Conservation (phyloP, 1,139 yeast genomes). For the Blastobotrys indianensis region DNA sequence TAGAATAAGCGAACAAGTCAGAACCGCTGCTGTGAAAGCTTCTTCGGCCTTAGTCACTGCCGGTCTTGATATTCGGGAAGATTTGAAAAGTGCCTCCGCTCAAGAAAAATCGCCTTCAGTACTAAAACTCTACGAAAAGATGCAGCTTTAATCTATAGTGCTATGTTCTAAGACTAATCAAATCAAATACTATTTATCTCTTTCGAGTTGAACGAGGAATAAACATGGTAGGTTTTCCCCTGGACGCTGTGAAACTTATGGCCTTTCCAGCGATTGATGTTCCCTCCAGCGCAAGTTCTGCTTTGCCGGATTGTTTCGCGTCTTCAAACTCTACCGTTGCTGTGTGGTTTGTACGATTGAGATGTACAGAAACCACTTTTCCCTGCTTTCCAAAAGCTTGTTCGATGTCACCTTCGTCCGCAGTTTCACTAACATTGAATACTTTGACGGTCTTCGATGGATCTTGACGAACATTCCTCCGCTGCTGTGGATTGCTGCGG, state of each 20-base stretch:
- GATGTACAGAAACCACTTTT: conserved; percentile 43
- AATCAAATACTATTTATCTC: conserved; percentile 1
- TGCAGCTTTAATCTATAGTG: too few relatives aligned
- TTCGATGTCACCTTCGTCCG: conserved; percentile 26
- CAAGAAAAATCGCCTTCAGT: too few relatives aligned
- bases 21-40: too few relatives aligned
- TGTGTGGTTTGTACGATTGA: conserved; percentile 45
- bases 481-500: background rate
- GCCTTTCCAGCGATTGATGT: conserved; percentile 24
- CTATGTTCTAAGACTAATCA: too few relatives aligned
- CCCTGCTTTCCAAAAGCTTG: conserved; percentile 41
- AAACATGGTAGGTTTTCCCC: conserved; percentile 16
- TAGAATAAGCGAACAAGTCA: too few relatives aligned
- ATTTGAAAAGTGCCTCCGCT: too few relatives aligned
- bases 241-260: conserved; percentile 7
- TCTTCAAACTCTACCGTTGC: conserved; percentile 49
- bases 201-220: conserved; percentile 17
- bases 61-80: too few relatives aligned
- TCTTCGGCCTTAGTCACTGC: too few relatives aligned
- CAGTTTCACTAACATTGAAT: conserved; percentile 26
- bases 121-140: too few relatives aligned
- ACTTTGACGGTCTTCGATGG: conserved; percentile 22
- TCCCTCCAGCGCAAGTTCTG: conserved; percentile 47
- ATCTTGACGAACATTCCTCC: background rate
- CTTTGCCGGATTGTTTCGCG: conserved; percentile 49